phyloP scores from a whole-genome alignment of 495 filamentous ascomycete genomes.

The Penicillium soppii region DNA sequence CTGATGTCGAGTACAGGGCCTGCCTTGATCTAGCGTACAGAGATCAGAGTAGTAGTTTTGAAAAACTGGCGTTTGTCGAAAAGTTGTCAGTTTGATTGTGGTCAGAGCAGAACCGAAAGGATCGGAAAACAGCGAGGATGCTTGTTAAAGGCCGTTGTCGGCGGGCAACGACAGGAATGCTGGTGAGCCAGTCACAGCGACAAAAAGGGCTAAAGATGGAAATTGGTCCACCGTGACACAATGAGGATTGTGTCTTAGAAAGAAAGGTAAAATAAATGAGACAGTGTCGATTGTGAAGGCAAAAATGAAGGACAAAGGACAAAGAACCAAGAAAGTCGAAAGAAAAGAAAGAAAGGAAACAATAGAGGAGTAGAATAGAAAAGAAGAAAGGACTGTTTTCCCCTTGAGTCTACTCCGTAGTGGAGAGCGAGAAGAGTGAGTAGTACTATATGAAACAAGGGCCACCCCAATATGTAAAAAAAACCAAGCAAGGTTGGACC shows the following conservation, averaged over 20 bases:
- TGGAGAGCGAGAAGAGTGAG: too few relatives aligned
- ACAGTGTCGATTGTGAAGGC: conserved; percentile 2
- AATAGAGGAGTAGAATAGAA: conserved; percentile 4
- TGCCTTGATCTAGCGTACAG: conserved; percentile 18
- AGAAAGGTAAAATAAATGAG: conserved; percentile 20
- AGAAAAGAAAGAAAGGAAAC: too few relatives aligned
- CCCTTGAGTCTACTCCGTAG: conserved; percentile 14
- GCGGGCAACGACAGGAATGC: conserved; percentile 45
- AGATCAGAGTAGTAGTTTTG: conserved; percentile 7
- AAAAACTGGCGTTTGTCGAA: conserved; percentile 5
- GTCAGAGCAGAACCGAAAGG: conserved; percentile 10
- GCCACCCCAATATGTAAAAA: conserved; percentile 17
- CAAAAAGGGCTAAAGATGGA: conserved; percentile 13
- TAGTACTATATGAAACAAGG: conserved; percentile 24
- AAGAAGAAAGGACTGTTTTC: conserved; percentile 9
- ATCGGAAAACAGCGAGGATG: conserved; percentile 14
- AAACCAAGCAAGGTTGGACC: conserved; percentile 13
- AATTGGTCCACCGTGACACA: conserved; percentile 17
- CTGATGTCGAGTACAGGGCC: conserved; percentile 18
- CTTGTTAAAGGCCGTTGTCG: conserved; percentile 17
- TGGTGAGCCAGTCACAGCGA: conserved; percentile 32
- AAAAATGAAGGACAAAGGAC: conserved; percentile 14
- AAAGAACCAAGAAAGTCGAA: conserved; percentile 16
- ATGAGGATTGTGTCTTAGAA: conserved; percentile 22
- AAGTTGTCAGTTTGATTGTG: conserved; percentile 3